Evolutionary conservation across 352 stramenopile genomes (phyloP).

Genomic region (Phytophthora europaea): DNA sequence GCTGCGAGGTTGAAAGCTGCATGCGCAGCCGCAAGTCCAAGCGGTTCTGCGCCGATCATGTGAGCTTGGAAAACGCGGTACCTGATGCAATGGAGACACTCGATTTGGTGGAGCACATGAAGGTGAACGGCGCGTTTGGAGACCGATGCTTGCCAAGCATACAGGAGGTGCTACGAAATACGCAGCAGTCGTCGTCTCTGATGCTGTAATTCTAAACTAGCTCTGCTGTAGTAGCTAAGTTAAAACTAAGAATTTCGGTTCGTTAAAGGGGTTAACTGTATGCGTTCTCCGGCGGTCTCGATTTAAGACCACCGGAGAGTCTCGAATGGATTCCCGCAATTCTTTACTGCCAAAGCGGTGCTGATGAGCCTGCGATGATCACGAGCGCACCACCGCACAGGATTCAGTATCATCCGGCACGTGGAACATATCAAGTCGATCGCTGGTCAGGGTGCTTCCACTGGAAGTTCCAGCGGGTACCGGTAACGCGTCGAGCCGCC

Average conservation of each 20-base stretch:
- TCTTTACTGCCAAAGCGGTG: constrained; percentile 16
- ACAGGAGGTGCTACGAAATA: constrained; percentile 42
- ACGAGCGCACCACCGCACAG: not conserved
- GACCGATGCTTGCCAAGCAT: constrained; percentile 20
- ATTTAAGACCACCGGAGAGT: not conserved
- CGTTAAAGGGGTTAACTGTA: too few species aligned
- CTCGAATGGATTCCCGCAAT: constrained; percentile 2
- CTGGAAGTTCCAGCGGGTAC: too few species aligned
- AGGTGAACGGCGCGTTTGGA: not conserved
- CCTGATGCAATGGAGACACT: not conserved
- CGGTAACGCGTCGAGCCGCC: not conserved
- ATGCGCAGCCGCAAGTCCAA: constrained; percentile 67
- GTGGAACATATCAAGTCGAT: not conserved
- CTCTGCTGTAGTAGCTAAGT: not conserved
- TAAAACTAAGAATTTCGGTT: too few species aligned
- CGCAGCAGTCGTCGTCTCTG: constrained; percentile 26
- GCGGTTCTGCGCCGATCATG: constrained; percentile 30
- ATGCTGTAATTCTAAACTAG: constrained; percentile 3
- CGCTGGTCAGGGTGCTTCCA: not conserved
- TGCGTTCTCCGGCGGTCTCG: not conserved
- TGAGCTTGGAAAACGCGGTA: constrained; percentile 8
- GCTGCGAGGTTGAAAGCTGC: constrained; percentile 62
- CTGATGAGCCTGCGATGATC: constrained; percentile 5
- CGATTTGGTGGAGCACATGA: not conserved
- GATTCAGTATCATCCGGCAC: constrained; percentile 6